Percentiles rank a stretch among this genome's conserved stretches.
phyloP scores from a whole-genome alignment of 495 filamentous ascomycete genomes.

The Trichoderma gamsii region DNA sequence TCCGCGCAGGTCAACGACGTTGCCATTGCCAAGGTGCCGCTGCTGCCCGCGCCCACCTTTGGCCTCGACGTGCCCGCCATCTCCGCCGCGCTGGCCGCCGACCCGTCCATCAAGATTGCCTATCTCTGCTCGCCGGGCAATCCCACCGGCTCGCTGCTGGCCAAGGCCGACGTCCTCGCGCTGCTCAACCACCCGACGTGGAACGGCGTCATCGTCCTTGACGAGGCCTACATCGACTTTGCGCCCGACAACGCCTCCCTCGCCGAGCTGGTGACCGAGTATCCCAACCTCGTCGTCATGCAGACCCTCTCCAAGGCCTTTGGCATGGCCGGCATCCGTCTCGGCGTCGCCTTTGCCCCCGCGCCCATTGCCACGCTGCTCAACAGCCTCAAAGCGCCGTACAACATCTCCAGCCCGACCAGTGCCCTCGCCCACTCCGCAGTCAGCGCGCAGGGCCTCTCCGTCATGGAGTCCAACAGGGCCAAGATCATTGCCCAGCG shows the following conservation, averaged over 20 bases:
- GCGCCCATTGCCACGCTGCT: slow-evolving; percentile 59
- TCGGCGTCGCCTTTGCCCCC: slow-evolving; percentile 60
- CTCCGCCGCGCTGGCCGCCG: slow-evolving; percentile 51
- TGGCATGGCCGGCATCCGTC: slow-evolving; percentile 83
- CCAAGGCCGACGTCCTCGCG: slow-evolving; percentile 65
- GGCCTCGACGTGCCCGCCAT: slow-evolving; percentile 64
- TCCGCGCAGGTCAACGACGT: slow-evolving; percentile 92
- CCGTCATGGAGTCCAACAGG: slow-evolving; percentile 62
- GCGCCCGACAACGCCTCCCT: slow-evolving; percentile 60
- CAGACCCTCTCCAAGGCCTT: slow-evolving; percentile 96
- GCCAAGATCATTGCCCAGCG: slow-evolving; percentile 67
- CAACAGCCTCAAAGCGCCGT: slow-evolving; percentile 91
- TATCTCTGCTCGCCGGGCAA: slow-evolving; percentile 95
- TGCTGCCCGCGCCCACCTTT: slow-evolving; percentile 58
- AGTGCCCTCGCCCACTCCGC: slow-evolving; percentile 73
- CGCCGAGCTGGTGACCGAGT: slow-evolving; percentile 88
- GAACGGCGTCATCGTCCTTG: slow-evolving; percentile 90
- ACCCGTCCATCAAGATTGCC: slow-evolving; percentile 70
- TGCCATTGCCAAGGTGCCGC: slow-evolving; percentile 72
- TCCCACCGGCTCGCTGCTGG: slow-evolving; percentile 73
- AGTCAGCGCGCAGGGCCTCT: slow-evolving; percentile 56
- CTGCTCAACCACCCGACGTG: slow-evolving; percentile 83
- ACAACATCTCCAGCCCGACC: slow-evolving; percentile 85
- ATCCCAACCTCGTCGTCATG: slow-evolving; percentile 97
- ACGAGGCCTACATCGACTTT: slow-evolving; percentile 97